phyloP scores from a whole-genome alignment of 306 rosid species.

The Malus orientalis region DNA sequence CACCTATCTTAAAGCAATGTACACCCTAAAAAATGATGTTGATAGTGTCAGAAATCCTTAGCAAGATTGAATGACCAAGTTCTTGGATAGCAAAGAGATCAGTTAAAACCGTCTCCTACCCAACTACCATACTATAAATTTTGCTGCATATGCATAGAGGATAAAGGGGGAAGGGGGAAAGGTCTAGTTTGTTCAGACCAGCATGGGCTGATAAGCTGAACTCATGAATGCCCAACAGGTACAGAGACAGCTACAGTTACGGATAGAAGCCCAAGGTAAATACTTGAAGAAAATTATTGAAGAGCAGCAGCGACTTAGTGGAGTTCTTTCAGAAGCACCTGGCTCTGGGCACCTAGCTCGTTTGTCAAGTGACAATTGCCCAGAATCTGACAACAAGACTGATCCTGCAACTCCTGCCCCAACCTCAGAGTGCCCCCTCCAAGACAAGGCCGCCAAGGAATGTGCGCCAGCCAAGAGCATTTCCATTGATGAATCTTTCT shows the following conservation, averaged over 20 bases:
- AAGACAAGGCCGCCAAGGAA: slow-evolving; percentile 65
- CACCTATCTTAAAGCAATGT: background rate
- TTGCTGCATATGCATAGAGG: background rate
- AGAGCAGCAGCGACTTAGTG: slow-evolving; percentile 87
- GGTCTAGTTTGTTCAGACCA: background rate
- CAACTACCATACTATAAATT: background rate
- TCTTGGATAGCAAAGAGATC: background rate
- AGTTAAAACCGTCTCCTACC: background rate
- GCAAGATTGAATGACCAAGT: background rate
- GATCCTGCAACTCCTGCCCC: slow-evolving; percentile 94
- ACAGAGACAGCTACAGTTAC: slow-evolving; percentile 87
- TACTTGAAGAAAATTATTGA: slow-evolving; percentile 97
- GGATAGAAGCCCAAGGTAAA: slow-evolving; percentile 96
- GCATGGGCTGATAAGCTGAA: background rate
- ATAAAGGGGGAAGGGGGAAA: background rate
- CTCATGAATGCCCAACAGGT: slow-evolving; percentile 51
- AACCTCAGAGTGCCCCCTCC: slow-evolving; percentile 52
- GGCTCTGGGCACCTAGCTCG: slow-evolving; percentile 32
- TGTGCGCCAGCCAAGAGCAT: slow-evolving; percentile 58
- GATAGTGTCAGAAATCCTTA: background rate
- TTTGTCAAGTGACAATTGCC: slow-evolving; percentile 37
- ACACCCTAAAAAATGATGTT: background rate
- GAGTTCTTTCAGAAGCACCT: slow-evolving; percentile 70
- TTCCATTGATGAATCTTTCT: slow-evolving; percentile 72
- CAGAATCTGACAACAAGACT: slow-evolving; percentile 54